Conservation (phyloP, 1,284 basidiomycete genomes). For the Laetiporus sulphureus region DNA sequence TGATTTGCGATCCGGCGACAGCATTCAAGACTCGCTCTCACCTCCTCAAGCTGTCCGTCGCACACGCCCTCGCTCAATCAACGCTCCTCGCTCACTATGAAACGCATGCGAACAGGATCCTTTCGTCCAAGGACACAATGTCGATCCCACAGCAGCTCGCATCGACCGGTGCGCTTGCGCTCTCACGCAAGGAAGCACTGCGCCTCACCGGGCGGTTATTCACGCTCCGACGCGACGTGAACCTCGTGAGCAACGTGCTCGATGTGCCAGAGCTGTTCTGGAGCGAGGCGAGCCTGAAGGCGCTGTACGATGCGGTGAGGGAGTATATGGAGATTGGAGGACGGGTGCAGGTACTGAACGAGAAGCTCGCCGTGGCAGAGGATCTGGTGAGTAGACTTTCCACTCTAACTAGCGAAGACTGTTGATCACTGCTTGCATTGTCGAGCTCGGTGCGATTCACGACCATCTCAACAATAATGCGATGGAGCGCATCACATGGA, state of each 20-base stretch:
- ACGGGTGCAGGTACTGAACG: conserved; percentile 84
- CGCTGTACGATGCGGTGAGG: conserved; percentile 87
- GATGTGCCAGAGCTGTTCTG: conserved; percentile 95
- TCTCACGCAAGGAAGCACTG: conserved; percentile 80
- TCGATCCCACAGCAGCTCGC: conserved; percentile 87
- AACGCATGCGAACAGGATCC: conserved; percentile 70
- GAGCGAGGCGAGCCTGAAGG: conserved; percentile 87
- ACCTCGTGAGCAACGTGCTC: conserved; percentile 90
- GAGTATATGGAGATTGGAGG: conserved; percentile 93
- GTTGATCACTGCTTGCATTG: conserved; percentile 2
- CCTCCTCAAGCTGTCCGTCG: conserved; percentile 82
- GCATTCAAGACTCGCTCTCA: conserved; percentile 88
- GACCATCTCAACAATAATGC: conserved; percentile 89
- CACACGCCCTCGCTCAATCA: conserved; percentile 92
- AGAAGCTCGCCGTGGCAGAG: conserved; percentile 82
- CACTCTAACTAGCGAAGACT: conserved; percentile 1
- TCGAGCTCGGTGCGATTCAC: conserved; percentile 89
- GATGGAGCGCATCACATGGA: conserved; percentile 93
- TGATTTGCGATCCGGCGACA: conserved; percentile 22
- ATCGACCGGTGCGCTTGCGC: conserved; percentile 67
- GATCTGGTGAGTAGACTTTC: conserved; percentile 60
- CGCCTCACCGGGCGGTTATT: conserved; percentile 83
- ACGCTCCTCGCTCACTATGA: conserved; percentile 91
- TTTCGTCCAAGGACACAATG: conserved; percentile 70
- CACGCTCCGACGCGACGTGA: conserved; percentile 86